A percentile compares a stretch with the other conserved stretches of the same genome.
phyloP scores from a whole-genome alignment of 2,329 filamentous ascomycete genomes.

The Dryadomyces quercivorus region DNA sequence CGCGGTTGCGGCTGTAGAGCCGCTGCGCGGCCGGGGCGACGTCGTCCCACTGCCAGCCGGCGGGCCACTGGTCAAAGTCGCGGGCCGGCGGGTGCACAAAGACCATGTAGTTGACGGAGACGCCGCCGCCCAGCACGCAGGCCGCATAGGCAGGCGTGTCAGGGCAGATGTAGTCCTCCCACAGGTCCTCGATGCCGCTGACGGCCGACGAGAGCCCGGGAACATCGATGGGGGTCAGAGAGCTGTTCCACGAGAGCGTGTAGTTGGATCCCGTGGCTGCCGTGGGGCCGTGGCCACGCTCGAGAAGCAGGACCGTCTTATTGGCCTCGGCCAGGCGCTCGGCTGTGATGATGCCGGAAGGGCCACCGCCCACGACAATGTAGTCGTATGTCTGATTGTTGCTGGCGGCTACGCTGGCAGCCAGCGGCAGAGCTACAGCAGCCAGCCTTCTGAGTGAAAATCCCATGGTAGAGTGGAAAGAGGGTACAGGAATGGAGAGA shows the following conservation, averaged over 20 bases:
- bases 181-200: slow-evolving; percentile 46
- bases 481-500: no score
- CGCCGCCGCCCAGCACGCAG: slow-evolving; percentile 56
- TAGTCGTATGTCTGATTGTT: slow-evolving; percentile 36
- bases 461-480: no score
- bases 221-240: slow-evolving; percentile 58
- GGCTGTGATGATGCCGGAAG: slow-evolving; percentile 47
- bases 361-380: slow-evolving; percentile 51
- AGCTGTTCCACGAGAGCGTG: slow-evolving; percentile 43
- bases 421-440: no score
- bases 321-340: slow-evolving; percentile 52
- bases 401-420: no score
- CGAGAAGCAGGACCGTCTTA: slow-evolving; percentile 51
- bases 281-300: slow-evolving; percentile 41
- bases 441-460: no score
- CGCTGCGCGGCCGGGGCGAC: slow-evolving; percentile 45
- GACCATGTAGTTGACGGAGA: slow-evolving; percentile 47
- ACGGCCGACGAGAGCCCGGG: slow-evolving; percentile 44
- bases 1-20: slow-evolving; percentile 59
- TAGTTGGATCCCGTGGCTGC: not conserved
- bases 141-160: slow-evolving; percentile 45
- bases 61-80: slow-evolving; percentile 65
- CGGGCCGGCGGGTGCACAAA: slow-evolving; percentile 52
- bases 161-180: slow-evolving; percentile 48
- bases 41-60: slow-evolving; percentile 56